Evolutionary conservation across 2,329 filamentous ascomycete species (phyloP), one percentile per base, ranked within the genome.

Genomic region (Magnaporthiopsis incrustans): DNA sequence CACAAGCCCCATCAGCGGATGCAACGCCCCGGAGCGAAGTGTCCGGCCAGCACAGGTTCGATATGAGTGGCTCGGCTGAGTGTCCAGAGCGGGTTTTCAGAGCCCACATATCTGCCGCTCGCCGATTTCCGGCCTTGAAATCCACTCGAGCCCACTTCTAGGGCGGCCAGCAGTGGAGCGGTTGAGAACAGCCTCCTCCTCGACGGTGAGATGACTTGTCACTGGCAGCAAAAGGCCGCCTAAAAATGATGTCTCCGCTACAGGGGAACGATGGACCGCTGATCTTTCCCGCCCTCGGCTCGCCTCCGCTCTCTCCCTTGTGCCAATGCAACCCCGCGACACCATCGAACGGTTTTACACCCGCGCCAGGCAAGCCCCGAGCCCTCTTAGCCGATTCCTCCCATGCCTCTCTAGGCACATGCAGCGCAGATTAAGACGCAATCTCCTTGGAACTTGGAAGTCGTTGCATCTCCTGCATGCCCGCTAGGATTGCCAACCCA

Each of bases 361-460:
- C 38, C 18, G 38, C 38, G 8, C 38, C 15, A 22, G 11, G 33
- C 33, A 35, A 35, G 15, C 38, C 15, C 4, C 38, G 15, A 50
- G 38, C 5, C 38, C 8, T 11, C 8, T 10, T 33, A 50, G 38
- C 38, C 38, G 18, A 3, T 50, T 3, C 15, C 38, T 22, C 44
- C 44, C 2, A 35, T 18, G n/a, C 35, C 35, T 38, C 35, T 12
- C 14, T 12, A n/a, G 6, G 22, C 44, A 18, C 44, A 50, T n/a
- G 5, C 22, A 25, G 44, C 44, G n/a, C 18, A n/a, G 18, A 53
- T 53, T 25, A 53, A 53, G 44, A 53, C 44, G 66, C 65, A 71
- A 72, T 72, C 62, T 71, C 67, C 64, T 65, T 64, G 62, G 64
- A 67, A 66, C 67, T 66, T 69, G 66, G 65, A 70, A 70, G 44